Base-by-base conservation (phyloP, 345 rosid genomes). In the Ricinus communis region DNA sequence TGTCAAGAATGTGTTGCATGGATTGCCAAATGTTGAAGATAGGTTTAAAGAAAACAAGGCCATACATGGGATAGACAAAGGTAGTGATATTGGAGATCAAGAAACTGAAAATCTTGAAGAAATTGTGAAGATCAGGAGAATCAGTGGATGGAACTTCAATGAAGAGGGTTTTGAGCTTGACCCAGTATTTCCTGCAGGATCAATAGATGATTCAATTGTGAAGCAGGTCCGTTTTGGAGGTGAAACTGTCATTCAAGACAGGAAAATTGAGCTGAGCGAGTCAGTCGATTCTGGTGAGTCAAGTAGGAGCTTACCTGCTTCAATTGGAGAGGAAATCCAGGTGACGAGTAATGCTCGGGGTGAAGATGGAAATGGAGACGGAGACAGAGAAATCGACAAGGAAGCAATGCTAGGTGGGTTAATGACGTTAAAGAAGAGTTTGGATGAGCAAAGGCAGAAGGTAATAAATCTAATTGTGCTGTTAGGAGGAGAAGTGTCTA, bases 131-230 rank as follows among this genome's bases (percentile, higher is more conserved):
- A 81, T 73, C 19, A 87, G 98, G 65, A 91, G 98, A 76, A 88
- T 91, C 43, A 88, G 98, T 49, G 97, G 95, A 13, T 91, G 98
- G 98, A 91, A 90, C 38, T 94, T 91, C 77, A 82, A 88, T 15
- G 89, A 88, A 78, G 88, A 88, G 10, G 93, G 77, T 3, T 86
- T 91, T 36, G 78, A 91, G 66, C 86, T 91, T 19, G 89, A 90
- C 67, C 97, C 95, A 18, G 85, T 91, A 33, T 94, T 88, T 74
- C 94, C 93, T 4, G 28, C 51, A 0, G 87, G 78, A 55, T 11
- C 58, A 25, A 60, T 3, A 13, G 58, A 63, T 0, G 79, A 80
- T 46, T 27, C 70, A 9, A 10, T 66, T 4, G 69, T 59, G 33
- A 79, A 73, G 33, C 80, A 75, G 45, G 83, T 71, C 15, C 75